phyloP scores from a whole-genome alignment of 2,329 filamentous ascomycete genomes.

The Fusarium metavorans region DNA sequence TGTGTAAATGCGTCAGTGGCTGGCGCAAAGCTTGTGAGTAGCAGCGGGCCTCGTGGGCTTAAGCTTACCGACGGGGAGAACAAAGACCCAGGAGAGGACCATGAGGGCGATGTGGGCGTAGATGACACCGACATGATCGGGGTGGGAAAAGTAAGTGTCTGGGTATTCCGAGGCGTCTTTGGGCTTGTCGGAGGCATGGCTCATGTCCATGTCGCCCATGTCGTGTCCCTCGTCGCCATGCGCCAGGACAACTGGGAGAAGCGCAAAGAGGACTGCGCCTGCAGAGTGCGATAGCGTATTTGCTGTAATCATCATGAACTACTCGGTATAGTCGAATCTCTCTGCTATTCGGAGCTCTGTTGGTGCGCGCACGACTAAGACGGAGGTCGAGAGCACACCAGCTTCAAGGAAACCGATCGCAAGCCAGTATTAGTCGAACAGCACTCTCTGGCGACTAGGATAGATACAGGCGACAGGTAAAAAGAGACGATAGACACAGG shows the following conservation, averaged over 20 bases:
- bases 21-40: neutral
- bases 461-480: neutral
- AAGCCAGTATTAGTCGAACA: slow-evolving; percentile 1
- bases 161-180: slow-evolving; percentile 50
- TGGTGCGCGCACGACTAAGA: neutral
- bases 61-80: slow-evolving; percentile 77
- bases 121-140: slow-evolving; percentile 67
- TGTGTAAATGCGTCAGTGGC: slow-evolving; percentile 50
- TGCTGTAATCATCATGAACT: slow-evolving; percentile 4
- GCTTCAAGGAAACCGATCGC: neutral
- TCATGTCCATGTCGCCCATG: slow-evolving; percentile 17
- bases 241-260: slow-evolving; percentile 37
- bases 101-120: slow-evolving; percentile 79
- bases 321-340: neutral
- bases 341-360: neutral
- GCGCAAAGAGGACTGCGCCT: slow-evolving; percentile 13
- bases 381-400: neutral
- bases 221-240: slow-evolving; percentile 28
- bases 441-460: neutral
- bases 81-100: slow-evolving; percentile 77
- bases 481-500: neutral
- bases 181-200: slow-evolving; percentile 37
- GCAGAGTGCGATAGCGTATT: neutral
- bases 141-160: slow-evolving; percentile 70
- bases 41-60: neutral